Evolutionary conservation across 257 asterid genomes (phyloP).

Genomic region (Solanum piurae): DNA sequence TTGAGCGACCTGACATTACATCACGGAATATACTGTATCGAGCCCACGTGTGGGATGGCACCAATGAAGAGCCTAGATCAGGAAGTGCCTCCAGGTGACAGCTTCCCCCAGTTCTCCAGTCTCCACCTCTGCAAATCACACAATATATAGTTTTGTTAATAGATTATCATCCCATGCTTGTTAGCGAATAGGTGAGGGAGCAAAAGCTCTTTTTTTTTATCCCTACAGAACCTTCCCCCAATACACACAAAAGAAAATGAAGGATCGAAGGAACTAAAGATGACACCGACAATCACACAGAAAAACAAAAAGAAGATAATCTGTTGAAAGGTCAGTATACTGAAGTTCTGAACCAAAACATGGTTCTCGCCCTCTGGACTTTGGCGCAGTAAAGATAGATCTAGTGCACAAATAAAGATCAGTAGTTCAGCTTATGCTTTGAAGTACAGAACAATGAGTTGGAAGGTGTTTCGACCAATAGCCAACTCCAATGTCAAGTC

Average conservation of each 20-base stretch:
- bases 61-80: constrained; percentile 54
- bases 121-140: constrained; percentile 59
- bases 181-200: not conserved
- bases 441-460: not conserved
- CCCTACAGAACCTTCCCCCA: not conserved
- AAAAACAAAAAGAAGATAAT: not conserved
- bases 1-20: constrained; percentile 19
- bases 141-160: not conserved
- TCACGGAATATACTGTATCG: constrained; percentile 34
- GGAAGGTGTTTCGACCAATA: not conserved
- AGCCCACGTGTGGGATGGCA: constrained; percentile 59
- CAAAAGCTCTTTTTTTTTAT: too few species aligned
- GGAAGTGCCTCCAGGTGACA: constrained; percentile 82
- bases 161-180: not conserved
- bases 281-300: not conserved
- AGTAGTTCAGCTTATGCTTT: not conserved
- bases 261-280: not conserved
- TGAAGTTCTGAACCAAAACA: not conserved
- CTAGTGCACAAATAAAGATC: not conserved
- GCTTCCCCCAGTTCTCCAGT: constrained; percentile 73
- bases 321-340: not conserved
- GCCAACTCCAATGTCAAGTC: not conserved
- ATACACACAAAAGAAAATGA: not conserved
- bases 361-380: not conserved
- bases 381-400: not conserved